Evolutionary conservation across 306 rosid species (phyloP).

Genomic region (Phaseolus lunatus): DNA sequence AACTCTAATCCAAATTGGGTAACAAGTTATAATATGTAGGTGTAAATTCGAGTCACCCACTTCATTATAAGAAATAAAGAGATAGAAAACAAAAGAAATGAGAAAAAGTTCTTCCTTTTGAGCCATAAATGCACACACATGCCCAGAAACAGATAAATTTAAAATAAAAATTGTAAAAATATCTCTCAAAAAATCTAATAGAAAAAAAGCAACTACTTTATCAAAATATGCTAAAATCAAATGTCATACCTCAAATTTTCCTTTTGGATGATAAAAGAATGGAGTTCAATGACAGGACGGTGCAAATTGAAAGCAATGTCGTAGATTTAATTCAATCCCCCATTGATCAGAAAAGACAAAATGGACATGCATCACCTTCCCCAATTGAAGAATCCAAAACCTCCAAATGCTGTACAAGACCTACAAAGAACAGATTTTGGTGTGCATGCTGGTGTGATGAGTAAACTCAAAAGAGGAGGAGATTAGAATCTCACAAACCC

Average conservation of each 20-base stretch:
- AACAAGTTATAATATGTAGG: background rate
- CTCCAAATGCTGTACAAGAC: background rate
- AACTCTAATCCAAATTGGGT: background rate
- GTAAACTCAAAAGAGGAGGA: background rate
- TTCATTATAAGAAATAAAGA: background rate
- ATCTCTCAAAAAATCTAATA: background rate
- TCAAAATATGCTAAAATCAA: background rate
- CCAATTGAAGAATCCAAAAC: slow-evolving; percentile 1
- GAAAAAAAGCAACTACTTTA: background rate
- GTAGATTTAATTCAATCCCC: background rate
- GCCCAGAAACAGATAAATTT: background rate
- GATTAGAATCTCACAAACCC: slow-evolving; percentile 38
- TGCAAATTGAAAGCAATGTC: background rate
- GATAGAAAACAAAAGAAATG: background rate
- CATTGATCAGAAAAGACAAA: background rate
- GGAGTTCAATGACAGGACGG: background rate
- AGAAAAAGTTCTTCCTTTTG: background rate
- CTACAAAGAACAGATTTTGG: background rate
- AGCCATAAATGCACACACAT: background rate
- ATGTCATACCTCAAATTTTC: slow-evolving; percentile 32
- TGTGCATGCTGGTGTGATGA: background rate
- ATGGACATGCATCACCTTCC: background rate
- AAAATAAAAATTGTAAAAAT: background rate
- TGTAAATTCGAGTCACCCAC: background rate
- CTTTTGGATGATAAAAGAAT: slow-evolving; percentile 14